Evolutionary conservation across 768 basidiomycete genomes (phyloP).

Genomic region (Hericium alpestre): DNA sequence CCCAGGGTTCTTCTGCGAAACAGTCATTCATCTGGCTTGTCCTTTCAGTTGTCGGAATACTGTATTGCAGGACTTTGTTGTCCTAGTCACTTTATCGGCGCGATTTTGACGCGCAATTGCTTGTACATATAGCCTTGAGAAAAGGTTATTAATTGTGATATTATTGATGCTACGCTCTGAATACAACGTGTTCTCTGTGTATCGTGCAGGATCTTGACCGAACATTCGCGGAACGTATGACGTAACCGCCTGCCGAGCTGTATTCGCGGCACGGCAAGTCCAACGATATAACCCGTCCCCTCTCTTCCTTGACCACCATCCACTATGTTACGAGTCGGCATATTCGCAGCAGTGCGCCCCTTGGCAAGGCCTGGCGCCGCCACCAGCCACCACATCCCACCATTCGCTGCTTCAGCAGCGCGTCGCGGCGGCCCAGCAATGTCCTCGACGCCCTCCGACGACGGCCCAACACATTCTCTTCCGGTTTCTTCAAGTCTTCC

Average conservation of each 20-base stretch:
- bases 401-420: slow-evolving; percentile 22
- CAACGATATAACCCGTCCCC: not conserved
- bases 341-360: slow-evolving; percentile 16
- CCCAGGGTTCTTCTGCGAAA: too few species aligned
- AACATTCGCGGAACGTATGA: not conserved
- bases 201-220: too few species aligned
- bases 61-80: too few species aligned
- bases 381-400: slow-evolving; percentile 12
- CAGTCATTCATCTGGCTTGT: too few species aligned
- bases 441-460: slow-evolving; percentile 22
- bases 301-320: slow-evolving; percentile 1
- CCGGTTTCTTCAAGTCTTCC: slow-evolving; percentile 16
- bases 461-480: slow-evolving; percentile 15
- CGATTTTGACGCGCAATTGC: too few species aligned
- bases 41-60: too few species aligned
- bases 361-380: slow-evolving; percentile 12
- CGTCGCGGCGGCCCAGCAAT: slow-evolving; percentile 18
- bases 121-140: too few species aligned
- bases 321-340: slow-evolving; percentile 18
- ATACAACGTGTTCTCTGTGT: too few species aligned
- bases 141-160: too few species aligned
- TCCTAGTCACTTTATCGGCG: too few species aligned
- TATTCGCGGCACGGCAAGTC: not conserved
- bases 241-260: not conserved
- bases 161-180: too few species aligned